Evolutionary conservation across 768 basidiomycete genomes (phyloP), one percentile per base, ranked within the genome.

Genomic region (Boletales sp.): DNA sequence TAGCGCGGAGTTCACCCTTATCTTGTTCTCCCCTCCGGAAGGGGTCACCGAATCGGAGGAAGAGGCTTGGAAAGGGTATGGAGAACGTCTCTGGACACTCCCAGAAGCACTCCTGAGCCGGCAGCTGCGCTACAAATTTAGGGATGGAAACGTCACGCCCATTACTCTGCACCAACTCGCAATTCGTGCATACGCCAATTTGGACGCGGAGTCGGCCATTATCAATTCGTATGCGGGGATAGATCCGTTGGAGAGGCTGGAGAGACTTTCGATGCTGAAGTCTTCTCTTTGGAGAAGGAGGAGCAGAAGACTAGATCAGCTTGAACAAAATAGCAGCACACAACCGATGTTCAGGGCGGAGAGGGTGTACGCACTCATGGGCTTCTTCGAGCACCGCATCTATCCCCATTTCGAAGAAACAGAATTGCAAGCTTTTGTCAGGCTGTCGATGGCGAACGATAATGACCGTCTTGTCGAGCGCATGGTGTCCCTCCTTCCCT

Each of bases 311-410:
- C 14, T 48, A 1, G 18, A 47, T 19, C 24, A 2, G 12, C 39
- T 51, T 14, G 32, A 7, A 29, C 14, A 7, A 14, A n/a, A 27
- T 21, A 39, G 19, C 5, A 14, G 21, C 2, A 19, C 38, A 2
- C 12, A 18, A 39, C 8, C 18, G 10, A 12, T 37, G n/a, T 37
- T 37, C 12, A 18, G n/a, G 17, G 36, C 36, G 5, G 36, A 47
- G 14, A 64, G 49, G 21, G 62, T 66, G 30, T 64, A 62, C 9
- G 52, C 62, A 10, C 53, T 67, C 1, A 62, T 61, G 65, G 55
- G 56, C 4, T 62, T 67, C 39, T 63, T 67, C 18, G 50, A 55
- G 30, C 62, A 62, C 43, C 65, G 36, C 17, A 37, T 37, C n/a
- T 11, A 37, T 18, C 36, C 36, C n/a, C n/a, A 37, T 11, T 37